Percentiles rank a stretch among this genome's conserved stretches.
Evolutionary conservation across 2,329 filamentous ascomycete genomes (phyloP).

Genomic region (Aplosporella prunicola): DNA sequence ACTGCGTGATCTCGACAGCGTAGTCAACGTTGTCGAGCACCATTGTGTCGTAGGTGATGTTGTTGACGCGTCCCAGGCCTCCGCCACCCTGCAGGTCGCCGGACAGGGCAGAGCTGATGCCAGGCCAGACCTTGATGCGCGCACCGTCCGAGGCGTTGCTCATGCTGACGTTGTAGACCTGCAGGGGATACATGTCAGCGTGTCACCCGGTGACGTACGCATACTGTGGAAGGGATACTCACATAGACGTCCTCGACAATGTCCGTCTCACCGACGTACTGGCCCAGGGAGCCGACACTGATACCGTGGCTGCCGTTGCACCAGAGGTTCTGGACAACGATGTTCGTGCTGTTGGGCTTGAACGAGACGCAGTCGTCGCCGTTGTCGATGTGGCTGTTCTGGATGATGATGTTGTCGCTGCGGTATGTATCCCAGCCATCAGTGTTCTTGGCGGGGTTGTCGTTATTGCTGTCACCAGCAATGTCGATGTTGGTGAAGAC

Average conservation of each 20-base stretch:
- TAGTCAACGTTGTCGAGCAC: conserved; percentile 53
- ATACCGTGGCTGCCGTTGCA: conserved; percentile 67
- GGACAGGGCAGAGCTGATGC: conserved; percentile 44
- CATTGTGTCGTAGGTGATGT: conserved; percentile 59
- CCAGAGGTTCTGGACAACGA: conserved; percentile 55
- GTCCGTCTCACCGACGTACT: conserved; percentile 54
- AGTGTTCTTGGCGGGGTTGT: conserved; percentile 52
- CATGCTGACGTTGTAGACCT: conserved; percentile 29
- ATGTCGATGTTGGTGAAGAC: conserved; percentile 56
- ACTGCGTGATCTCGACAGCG: conserved; percentile 56
- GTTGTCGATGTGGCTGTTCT: conserved; percentile 55
- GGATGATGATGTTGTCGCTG: conserved; percentile 53
- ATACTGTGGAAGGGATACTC: conserved; percentile 9
- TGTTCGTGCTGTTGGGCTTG: conserved; percentile 63
- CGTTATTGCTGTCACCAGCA: conserved; percentile 43
- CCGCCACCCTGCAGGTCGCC: conserved; percentile 58
- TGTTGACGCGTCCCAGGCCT: conserved; percentile 51
- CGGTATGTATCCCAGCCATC: conserved; percentile 52
- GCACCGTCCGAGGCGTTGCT: conserved; percentile 49
- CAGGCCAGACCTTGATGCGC: conserved; percentile 67
- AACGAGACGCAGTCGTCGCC: conserved; percentile 65
- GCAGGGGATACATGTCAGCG: conserved; percentile 6
- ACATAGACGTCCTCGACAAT: conserved; percentile 62
- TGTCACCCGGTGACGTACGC: too few species aligned
- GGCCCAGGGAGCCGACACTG: conserved; percentile 60